A percentile compares a stretch with the other conserved stretches of the same genome.
These are phyloP conservation scores for Aspergillus incahuasiensis DNA, from an alignment of 495 filamentous ascomycete species.

Conservation along the genomic window DNA sequence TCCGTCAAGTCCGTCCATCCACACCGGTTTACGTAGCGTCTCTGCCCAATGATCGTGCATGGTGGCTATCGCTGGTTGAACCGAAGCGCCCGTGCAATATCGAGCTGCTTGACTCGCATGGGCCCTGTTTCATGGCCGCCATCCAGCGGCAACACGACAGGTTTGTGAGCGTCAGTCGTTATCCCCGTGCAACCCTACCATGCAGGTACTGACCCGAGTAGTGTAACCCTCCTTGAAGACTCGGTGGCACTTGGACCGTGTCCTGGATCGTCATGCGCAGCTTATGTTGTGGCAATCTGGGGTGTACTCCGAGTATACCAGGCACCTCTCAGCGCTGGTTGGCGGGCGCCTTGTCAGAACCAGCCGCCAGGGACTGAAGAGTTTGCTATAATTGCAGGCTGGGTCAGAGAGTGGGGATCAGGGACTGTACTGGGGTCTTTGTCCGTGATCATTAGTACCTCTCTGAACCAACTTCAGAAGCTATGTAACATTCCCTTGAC, in stretches of 20 bases:
- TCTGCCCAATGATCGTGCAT: not conserved
- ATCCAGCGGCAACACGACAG: constrained; percentile 4
- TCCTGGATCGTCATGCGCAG: not conserved
- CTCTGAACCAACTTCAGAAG: too few relatives aligned
- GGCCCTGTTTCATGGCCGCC: constrained; percentile 2
- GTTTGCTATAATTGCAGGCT: too few relatives aligned
- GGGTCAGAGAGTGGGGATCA: too few relatives aligned
- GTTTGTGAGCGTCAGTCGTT: not conserved
- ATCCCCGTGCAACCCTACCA: constrained; percentile 8
- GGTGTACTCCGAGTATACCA: not conserved
- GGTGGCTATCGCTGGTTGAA: not conserved
- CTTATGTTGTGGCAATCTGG: not conserved
- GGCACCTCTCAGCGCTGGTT: not conserved
- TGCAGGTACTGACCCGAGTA: not conserved
- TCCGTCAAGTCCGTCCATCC: not conserved
- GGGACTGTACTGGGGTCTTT: too few relatives aligned
- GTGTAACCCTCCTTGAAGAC: not conserved
- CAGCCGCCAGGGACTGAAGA: not conserved
- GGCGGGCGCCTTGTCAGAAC: not conserved
- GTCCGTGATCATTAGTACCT: too few relatives aligned
- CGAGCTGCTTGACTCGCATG: not conserved
- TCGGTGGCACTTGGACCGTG: not conserved
- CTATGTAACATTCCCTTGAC: too few relatives aligned
- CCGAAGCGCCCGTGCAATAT: constrained; percentile 13
- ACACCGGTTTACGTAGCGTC: not conserved